A percentile compares a stretch with the other conserved stretches of the same genome.
Conservation (phyloP, 139 green algal species). For the Penium margaritaceum region DNA sequence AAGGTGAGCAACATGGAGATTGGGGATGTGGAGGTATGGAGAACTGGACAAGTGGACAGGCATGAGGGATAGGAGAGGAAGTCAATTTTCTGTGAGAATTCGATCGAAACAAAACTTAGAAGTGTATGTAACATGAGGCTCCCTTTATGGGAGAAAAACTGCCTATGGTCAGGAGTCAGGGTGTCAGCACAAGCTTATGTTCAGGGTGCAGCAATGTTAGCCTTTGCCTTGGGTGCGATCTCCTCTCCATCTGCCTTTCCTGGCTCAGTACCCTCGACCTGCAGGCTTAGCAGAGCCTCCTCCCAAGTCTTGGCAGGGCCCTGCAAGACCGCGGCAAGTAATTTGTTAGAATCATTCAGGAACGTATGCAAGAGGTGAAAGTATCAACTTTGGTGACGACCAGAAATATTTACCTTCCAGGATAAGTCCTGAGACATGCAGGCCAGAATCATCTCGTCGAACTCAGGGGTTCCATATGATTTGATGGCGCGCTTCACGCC, state of each 20-base stretch:
- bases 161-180: too few species aligned
- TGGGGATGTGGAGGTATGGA: too few species aligned
- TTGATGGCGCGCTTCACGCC: slow-evolving; percentile 44
- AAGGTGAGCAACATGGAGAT: too few species aligned
- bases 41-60: too few species aligned
- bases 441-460: slow-evolving; percentile 71
- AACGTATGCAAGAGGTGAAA: background rate
- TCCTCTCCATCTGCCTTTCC: slow-evolving; percentile 32
- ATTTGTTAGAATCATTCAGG: background rate
- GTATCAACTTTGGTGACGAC: background rate
- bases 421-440: slow-evolving; percentile 91
- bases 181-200: too few species aligned
- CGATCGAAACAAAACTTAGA: too few species aligned
- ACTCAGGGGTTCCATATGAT: slow-evolving; percentile 69
- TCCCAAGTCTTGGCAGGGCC: slow-evolving; percentile 39
- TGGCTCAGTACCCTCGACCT: background rate
- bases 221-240: slow-evolving; percentile 41
- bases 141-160: too few species aligned
- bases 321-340: slow-evolving; percentile 9
- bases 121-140: too few species aligned
- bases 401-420: slow-evolving; percentile 58
- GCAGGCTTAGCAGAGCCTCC: slow-evolving; percentile 28
- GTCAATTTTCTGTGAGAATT: too few species aligned
- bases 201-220: slow-evolving; percentile 39
- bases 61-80: too few species aligned